Base-by-base conservation (phyloP, 495 filamentous ascomycete genomes). In the Penicillium samsonianum region DNA sequence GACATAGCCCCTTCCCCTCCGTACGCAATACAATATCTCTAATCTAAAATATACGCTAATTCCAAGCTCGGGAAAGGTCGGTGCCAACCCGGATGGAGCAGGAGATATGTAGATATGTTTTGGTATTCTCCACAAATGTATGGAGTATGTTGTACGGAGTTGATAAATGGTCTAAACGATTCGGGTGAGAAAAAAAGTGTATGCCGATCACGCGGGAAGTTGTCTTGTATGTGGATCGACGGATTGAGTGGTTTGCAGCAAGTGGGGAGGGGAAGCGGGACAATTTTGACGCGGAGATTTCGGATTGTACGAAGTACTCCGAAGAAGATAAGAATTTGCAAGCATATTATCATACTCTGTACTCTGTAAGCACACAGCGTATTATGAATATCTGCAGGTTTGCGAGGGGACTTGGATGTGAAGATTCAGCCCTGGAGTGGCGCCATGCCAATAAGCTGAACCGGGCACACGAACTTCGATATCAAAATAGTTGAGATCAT, bases 161-260 rank as follows among this genome's bases (percentile, higher is more conserved):
- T 28, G 26, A 16, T 26, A n/a, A 25, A 45, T 45, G 20, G 12
- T 25, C 22, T 23, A 6, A 26, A 26, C 11, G 30, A 33, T 14
- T 16, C 12, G 12, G 4, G 12, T 45, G 11, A 14, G 43, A 38
- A 38, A n/a, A 17, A n/a, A 38, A 17, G n/a, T 17, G 58, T 50
- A 53, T 73, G 72, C 67, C 70, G 70, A 74, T 74, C 72, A 74
- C 66, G 67, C 72, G 72, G 72, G 70, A 73, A 66, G 62, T 67
- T 28, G 12, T 35, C 58, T 58, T 62, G 35, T 61, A 65, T 58
- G 62, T 62, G 55, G 71, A 72, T 70, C 67, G 65, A 53, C 44
- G 38, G 42, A 58, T 57, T 52, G 43, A 58, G 60, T 61, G 57
- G 47, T 56, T 63, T 57, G 60, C 50, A 30, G 40, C 25, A 58